A percentile compares a stretch with the other conserved stretches of the same genome.
Evolutionary conservation across 768 basidiomycete genomes (phyloP).

Genomic region (Collybia mongolica): DNA sequence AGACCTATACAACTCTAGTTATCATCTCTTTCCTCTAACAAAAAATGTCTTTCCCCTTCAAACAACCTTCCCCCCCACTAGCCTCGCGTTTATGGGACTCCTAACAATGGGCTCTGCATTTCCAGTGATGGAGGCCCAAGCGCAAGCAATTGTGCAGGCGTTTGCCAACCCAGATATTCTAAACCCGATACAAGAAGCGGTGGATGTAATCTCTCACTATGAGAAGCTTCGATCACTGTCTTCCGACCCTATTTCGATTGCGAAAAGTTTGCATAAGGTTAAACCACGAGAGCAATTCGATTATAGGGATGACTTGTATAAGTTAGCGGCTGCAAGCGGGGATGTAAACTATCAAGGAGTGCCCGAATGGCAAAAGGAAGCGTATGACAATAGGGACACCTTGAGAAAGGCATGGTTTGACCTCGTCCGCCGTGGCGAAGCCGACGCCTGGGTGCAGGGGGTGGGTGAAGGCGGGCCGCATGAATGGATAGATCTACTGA

Average conservation of each 20-base stretch:
- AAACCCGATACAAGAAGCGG: constrained; percentile 44
- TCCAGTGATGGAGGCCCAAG: constrained; percentile 78
- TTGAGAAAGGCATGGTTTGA: constrained; percentile 59
- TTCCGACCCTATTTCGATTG: constrained; percentile 36
- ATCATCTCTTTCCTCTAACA: constrained; percentile 70
- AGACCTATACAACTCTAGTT: constrained; percentile 61
- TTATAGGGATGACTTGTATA: constrained; percentile 63
- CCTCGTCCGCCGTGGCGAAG: constrained; percentile 55
- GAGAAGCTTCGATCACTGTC: constrained; percentile 34
- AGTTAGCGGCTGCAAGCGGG: constrained; percentile 31
- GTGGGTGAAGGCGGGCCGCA: constrained; percentile 54
- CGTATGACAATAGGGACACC: constrained; percentile 44
- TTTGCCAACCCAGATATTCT: constrained; percentile 53
- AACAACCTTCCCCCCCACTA: constrained; percentile 38
- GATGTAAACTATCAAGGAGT: constrained; percentile 24
- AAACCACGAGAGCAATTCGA: constrained; percentile 55
- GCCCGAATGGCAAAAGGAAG: constrained; percentile 56
- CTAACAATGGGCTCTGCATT: constrained; percentile 62
- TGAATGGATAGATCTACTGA: constrained; percentile 60
- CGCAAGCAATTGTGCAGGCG: constrained; percentile 54
- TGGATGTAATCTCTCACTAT: constrained; percentile 47
- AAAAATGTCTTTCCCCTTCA: constrained; percentile 68
- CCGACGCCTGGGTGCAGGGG: constrained; percentile 58
- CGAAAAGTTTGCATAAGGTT: constrained; percentile 58
- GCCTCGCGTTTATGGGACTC: constrained; percentile 68